A percentile compares a stretch with the other conserved stretches of the same genome.
Evolutionary conservation across 164 flowering plant species (phyloP).

Genomic region (Taxillus chinensis): DNA sequence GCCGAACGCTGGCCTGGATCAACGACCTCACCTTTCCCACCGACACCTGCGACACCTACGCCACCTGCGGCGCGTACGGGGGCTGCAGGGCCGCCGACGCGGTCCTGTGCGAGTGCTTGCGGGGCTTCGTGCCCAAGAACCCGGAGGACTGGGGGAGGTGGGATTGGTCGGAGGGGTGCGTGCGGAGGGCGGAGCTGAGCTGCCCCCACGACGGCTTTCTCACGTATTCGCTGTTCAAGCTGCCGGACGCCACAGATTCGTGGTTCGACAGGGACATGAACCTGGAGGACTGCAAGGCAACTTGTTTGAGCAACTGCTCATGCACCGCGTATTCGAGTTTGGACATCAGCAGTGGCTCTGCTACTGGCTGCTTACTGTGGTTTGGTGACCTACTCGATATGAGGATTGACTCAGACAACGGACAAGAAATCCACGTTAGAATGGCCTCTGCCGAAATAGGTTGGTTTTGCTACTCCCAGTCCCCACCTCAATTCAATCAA

Average conservation of each 20-base stretch:
- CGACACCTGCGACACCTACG: neutral
- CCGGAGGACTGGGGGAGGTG: constrained; percentile 3
- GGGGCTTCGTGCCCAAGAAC: neutral
- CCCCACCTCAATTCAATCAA: no score
- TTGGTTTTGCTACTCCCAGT: neutral
- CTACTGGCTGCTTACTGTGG: neutral
- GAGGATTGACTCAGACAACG: neutral
- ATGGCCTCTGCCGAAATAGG: neutral
- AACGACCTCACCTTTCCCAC: neutral
- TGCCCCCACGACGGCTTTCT: neutral
- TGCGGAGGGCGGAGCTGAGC: neutral
- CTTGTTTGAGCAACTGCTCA: neutral
- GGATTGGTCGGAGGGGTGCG: constrained; percentile 12
- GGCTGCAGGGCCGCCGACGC: neutral
- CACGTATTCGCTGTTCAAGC: neutral
- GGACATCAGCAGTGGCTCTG: neutral
- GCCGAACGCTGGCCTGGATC: neutral
- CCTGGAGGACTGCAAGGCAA: neutral
- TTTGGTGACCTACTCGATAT: neutral
- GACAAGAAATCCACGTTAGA: neutral
- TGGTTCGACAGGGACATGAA: neutral
- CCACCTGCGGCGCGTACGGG: neutral
- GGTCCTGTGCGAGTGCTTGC: neutral
- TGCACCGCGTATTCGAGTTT: neutral
- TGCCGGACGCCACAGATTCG: neutral